These are phyloP conservation scores for Salisapilia sapeloensis DNA, from an alignment of 352 stramenopile genomes.

Conservation along the genomic window DNA sequence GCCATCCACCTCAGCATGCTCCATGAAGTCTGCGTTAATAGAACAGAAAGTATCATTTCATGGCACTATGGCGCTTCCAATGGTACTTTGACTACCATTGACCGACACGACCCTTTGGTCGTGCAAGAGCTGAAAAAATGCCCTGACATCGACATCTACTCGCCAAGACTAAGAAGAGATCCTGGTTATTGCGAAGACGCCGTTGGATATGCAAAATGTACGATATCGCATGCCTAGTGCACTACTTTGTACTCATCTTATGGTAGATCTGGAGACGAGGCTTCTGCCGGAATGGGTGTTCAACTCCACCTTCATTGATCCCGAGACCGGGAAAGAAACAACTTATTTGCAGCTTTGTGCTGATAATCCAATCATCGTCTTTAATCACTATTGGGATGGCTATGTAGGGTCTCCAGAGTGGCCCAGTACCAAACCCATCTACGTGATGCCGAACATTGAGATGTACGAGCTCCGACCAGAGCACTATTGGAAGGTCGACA, in stretches of 20 bases:
- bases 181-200: conserved; percentile 61
- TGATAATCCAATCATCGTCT: conserved; percentile 8
- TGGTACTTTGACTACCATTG: conserved; percentile 8
- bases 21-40: conserved; percentile 20
- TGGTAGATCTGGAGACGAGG: conserved; percentile 6
- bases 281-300: conserved; percentile 18
- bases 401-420: conserved; percentile 4
- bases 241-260: neutral
- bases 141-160: conserved; percentile 46
- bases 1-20: conserved; percentile 28
- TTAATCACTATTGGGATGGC: conserved; percentile 20
- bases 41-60: conserved; percentile 27
- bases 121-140: conserved; percentile 31
- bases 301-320: conserved; percentile 7
- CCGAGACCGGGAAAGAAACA: conserved; percentile 3
- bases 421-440: conserved; percentile 10
- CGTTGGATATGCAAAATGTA: conserved; percentile 44
- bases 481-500: conserved; percentile 18
- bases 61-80: conserved; percentile 18
- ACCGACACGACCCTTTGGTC: conserved; percentile 13
- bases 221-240: conserved; percentile 1
- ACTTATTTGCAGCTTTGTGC: conserved; percentile 20
- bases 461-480: conserved; percentile 25
- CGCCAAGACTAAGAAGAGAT: conserved; percentile 15
- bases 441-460: conserved; percentile 26